Base-by-base conservation (phyloP, 2,329 filamentous ascomycete species). In the Fusarium sp. region DNA sequence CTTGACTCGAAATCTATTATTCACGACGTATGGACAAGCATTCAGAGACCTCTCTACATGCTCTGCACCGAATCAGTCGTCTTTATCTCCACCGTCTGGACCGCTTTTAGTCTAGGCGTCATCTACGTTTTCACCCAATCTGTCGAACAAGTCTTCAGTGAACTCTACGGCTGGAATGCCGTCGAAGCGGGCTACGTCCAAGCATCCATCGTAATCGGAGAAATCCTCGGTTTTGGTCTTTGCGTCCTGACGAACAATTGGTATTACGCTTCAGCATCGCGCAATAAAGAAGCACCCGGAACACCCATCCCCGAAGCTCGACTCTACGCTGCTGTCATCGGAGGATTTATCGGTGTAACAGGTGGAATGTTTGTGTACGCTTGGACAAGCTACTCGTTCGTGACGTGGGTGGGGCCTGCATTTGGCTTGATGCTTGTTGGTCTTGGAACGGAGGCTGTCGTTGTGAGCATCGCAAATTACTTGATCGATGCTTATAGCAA, bases 341-440 rank as follows among this genome's bases (percentile, higher is more conserved):
- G 66, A 8, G 66, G 66, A 1, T 69, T 69, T 4, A 47, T 69
- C 3, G 66, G 66, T 0, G 65, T 69, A 0, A 62, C 60, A 0
- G 66, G 65, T 0, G 66, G 66, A 6, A 69, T 69, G 66, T 65
- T 69, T 6, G 49, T 69, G 0, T 69, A 69, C 9, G 66, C 66
- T 1, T 69, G 65, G 66, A 69, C 61, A 4, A 65, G 65, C 8
- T 69, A 57, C 6, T 26, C 60, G 3, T 55, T 33, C 2, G 50
- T 69, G 1, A 63, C 44, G 1, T 69, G 66, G 66, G 44, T 66
- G 1, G 66, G 61, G 0, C 66, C 66, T 0, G 61, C 66, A 0
- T 30, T 69, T 5, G 66, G 66, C 0, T 28, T 69, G 1, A 56
- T 65, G 55, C 47, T 69, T 2, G 60, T 69, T n/a, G 66, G 66